A percentile compares a stretch with the other conserved stretches of the same genome.
These are phyloP conservation scores for Aspergillus ochraceus DNA, from an alignment of 2,329 filamentous ascomycete species.

Conservation along the genomic window DNA sequence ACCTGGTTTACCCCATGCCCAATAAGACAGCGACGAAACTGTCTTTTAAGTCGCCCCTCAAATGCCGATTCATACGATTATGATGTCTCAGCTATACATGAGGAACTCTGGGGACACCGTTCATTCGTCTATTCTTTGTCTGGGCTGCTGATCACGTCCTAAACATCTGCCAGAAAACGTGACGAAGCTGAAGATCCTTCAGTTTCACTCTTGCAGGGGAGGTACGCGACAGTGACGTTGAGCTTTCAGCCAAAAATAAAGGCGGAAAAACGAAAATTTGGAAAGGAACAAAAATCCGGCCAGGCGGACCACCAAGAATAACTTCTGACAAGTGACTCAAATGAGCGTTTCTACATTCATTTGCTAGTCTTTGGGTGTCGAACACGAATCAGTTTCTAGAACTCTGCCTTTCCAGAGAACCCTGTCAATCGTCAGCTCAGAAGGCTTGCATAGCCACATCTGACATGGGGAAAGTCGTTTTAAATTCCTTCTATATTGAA, in stretches of 20 bases:
- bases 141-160: background rate
- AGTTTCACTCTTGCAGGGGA: background rate
- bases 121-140: background rate
- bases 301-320: background rate
- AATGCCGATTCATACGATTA: background rate
- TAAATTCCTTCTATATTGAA: background rate
- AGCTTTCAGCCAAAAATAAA: background rate
- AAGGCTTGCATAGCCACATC: conserved; percentile 21
- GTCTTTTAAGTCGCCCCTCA: background rate
- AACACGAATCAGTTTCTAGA: background rate
- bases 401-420: background rate
- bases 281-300: background rate
- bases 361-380: background rate
- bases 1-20: background rate
- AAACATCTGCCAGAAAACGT: background rate
- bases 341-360: background rate
- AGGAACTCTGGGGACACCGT: background rate
- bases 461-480: conserved; percentile 12
- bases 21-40: background rate
- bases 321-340: background rate
- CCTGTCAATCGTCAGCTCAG: conserved; percentile 13
- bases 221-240: background rate
- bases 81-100: background rate
- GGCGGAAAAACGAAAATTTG: background rate
- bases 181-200: background rate